A percentile compares a stretch with the other conserved stretches of the same genome.
These are phyloP conservation scores for Zygotorulaspora mrakii DNA, from an alignment of 1,139 yeast genomes.

Conservation along the genomic window DNA sequence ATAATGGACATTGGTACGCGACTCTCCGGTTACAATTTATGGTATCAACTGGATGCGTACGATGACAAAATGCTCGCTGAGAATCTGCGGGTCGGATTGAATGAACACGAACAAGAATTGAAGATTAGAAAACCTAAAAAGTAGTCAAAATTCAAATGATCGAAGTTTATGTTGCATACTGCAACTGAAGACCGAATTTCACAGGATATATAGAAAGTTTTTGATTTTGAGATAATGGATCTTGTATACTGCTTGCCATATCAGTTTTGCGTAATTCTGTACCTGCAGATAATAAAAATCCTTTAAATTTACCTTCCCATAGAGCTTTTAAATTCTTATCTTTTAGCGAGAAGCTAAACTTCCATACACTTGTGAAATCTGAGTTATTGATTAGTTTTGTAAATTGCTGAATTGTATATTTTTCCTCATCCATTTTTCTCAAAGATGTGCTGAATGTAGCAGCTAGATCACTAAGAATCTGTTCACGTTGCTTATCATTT, in stretches of 20 bases:
- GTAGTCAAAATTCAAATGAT: too few species aligned
- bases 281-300: conserved; percentile 77
- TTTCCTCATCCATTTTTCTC: conserved; percentile 34
- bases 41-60: conserved; percentile 83
- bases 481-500: conserved; percentile 31
- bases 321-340: conserved; percentile 58
- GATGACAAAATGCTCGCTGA: conserved; percentile 54
- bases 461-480: conserved; percentile 32
- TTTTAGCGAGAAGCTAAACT: conserved; percentile 66
- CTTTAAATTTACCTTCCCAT: conserved; percentile 89
- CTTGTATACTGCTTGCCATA: conserved; percentile 1
- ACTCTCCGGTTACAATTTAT: conserved; percentile 58
- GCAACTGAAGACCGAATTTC: conserved; percentile 34
- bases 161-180: conserved; percentile 31
- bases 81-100: conserved; percentile 37
- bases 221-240: conserved; percentile 1
- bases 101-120: conserved; percentile 40
- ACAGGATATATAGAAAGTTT: conserved; percentile 19
- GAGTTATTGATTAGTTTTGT: conserved; percentile 50
- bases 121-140: conserved; percentile 39
- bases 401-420: conserved; percentile 51
- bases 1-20: conserved; percentile 60
- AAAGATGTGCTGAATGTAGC: conserved; percentile 35
- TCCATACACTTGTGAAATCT: conserved; percentile 67
- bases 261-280: conserved; percentile 38